A percentile compares a stretch with the other conserved stretches of the same genome.
Conservation (phyloP, 305 asterid genomes). For the Rubia peregrina region DNA sequence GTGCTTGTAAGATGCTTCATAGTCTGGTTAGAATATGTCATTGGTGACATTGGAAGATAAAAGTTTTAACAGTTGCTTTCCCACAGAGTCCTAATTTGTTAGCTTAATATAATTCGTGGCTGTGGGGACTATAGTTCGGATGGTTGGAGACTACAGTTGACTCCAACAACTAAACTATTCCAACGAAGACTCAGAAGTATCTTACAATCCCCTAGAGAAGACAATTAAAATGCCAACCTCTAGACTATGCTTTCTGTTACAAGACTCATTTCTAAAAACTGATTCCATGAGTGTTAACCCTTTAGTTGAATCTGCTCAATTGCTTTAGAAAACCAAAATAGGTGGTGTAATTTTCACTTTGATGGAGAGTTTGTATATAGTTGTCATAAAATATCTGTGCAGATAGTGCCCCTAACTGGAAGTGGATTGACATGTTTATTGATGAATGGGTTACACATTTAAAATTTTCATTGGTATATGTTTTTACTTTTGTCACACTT, state of each 20-base stretch:
- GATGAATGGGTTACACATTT: neutral
- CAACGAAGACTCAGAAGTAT: neutral
- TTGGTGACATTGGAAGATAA: neutral
- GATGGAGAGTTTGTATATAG: neutral
- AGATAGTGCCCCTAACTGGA: neutral
- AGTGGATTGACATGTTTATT: neutral
- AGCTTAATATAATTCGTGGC: neutral
- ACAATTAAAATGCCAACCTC: neutral
- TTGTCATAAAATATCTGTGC: neutral
- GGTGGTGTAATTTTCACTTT: neutral
- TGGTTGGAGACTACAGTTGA: neutral
- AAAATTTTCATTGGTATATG: neutral
- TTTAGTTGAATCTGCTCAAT: neutral
- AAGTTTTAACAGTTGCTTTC: neutral
- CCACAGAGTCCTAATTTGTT: neutral
- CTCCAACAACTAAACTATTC: neutral
- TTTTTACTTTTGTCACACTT: neutral
- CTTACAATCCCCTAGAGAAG: neutral
- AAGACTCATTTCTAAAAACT: neutral
- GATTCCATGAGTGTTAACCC: no score
- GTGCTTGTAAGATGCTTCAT: neutral
- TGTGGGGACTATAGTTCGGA: neutral
- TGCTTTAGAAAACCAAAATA: neutral
- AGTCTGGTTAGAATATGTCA: neutral
- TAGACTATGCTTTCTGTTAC: constrained; percentile 1